Evolutionary conservation across 1,139 yeast species (phyloP), one percentile per base, ranked within the genome.

Genomic region (Diutina scorzettiae): DNA sequence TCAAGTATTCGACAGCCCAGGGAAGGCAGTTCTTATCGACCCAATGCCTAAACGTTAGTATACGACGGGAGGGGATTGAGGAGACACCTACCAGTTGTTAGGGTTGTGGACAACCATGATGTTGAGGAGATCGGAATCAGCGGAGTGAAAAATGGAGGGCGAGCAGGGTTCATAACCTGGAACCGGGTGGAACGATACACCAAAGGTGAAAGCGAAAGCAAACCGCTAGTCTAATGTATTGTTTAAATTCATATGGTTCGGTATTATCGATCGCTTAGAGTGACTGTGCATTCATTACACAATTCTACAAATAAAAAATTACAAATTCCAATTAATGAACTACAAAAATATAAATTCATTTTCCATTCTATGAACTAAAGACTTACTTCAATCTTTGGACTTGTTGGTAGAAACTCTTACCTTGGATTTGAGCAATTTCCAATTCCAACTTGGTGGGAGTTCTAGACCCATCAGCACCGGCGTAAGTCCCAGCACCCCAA

Each of bases 61-160:
- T 27, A 11, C n/a, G 63, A 7, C 4, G 23, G 6, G 16, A 17
- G 21, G 11, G 20, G 20, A 5, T 5, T 12, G 30, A 11, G 30
- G 14, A 9, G 34, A 24, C 25, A 71, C 78, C 49, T 68, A 73
- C 79, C 91, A 82, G 73, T 82, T 82, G 60, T 82, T 81, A 40
- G 93, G 93, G 64, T 82, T 82, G 57, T 81, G 81, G 39, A 81
- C 87, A 43, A 78, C 83, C 89, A 81, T 80, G 40, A 17, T 42
- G 37, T n/a, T n/a, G n/a, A n/a, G n/a, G n/a, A n/a, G n/a, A n/a
- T n/a, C n/a, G n/a, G n/a, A n/a, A n/a, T n/a, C n/a, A n/a, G n/a
- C n/a, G n/a, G n/a, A n/a, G n/a, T n/a, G n/a, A n/a, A n/a, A n/a
- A n/a, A n/a, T n/a, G n/a, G n/a, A 5, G 9, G 6, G 18, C 18